Evolutionary conservation across 148 eudicot species (phyloP).

Genomic region (Nepenthes mirabilis): DNA sequence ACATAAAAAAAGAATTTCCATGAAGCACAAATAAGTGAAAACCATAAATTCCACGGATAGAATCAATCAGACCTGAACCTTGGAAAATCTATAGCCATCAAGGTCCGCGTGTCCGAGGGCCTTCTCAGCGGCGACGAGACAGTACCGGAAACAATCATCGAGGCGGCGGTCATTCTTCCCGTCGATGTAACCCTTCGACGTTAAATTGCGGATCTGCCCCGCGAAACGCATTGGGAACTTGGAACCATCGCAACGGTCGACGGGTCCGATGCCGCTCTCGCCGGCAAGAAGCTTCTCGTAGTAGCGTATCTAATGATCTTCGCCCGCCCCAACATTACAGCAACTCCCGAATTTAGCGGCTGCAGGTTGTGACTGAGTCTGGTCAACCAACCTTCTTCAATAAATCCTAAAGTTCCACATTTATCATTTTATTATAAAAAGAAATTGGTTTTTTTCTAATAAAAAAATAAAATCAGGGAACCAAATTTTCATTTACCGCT

Average conservation of each 20-base stretch:
- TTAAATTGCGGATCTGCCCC: conserved; percentile 51
- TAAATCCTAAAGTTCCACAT: too few species aligned
- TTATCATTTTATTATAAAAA: too few species aligned
- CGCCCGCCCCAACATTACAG: too few species aligned
- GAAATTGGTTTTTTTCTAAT: too few species aligned
- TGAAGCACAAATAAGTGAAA: too few species aligned
- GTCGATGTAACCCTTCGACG: conserved; percentile 47
- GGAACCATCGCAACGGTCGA: conserved; percentile 79
- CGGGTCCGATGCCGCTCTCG: conserved; percentile 54
- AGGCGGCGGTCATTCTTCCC: conserved; percentile 56
- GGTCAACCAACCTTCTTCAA: too few species aligned
- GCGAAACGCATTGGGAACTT: conserved; percentile 69
- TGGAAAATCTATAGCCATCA: conserved; percentile 35
- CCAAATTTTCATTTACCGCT: too few species aligned
- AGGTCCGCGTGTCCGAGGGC: conserved; percentile 52
- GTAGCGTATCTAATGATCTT: conserved; percentile 7
- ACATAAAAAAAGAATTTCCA: too few species aligned
- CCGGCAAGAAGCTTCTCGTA: conserved; percentile 74
- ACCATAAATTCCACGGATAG: background rate
- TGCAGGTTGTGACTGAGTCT: too few species aligned
- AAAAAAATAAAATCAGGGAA: too few species aligned
- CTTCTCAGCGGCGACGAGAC: conserved; percentile 62
- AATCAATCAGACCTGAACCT: conserved; percentile 16
- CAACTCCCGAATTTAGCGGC: too few species aligned
- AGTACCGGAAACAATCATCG: conserved; percentile 48